Conservation (phyloP, 75 land plant species). For the Gnetum montanum region DNA sequence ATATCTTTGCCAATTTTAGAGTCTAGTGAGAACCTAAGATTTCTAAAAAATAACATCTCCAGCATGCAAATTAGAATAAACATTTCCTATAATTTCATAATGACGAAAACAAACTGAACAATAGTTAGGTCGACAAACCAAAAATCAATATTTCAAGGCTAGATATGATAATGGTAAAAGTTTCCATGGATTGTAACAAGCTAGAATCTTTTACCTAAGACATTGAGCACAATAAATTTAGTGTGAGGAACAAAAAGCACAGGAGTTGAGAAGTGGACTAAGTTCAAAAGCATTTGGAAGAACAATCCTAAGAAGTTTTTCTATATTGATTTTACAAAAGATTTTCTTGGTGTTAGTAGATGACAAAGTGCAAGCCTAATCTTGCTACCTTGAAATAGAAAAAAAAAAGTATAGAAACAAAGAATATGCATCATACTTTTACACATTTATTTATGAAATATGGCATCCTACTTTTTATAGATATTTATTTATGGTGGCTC, state of each 20-base stretch:
- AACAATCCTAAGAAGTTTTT: constrained; percentile 32
- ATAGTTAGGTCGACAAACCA: constrained; percentile 36
- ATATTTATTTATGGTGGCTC: too few relatives aligned
- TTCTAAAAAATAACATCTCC: constrained; percentile 50
- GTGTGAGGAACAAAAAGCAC: too few relatives aligned
- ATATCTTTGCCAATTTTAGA: constrained; percentile 71
- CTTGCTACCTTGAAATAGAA: too few relatives aligned
- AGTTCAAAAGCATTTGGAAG: constrained; percentile 39
- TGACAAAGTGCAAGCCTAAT: too few relatives aligned
- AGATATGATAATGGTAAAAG: constrained; percentile 40
- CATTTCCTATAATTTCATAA: constrained; percentile 62
- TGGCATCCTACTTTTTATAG: too few relatives aligned
- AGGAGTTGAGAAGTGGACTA: constrained; percentile 18
- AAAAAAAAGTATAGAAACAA: too few relatives aligned
- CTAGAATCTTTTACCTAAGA: constrained; percentile 42
- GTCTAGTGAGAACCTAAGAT: constrained; percentile 56
- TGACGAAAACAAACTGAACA: constrained; percentile 40
- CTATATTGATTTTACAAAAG: constrained; percentile 8
- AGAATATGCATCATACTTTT: too few relatives aligned
- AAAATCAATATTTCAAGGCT: constrained; percentile 52
- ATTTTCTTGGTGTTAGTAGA: not conserved
- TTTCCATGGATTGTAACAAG: constrained; percentile 28
- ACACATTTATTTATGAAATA: too few relatives aligned
- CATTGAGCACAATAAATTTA: too few relatives aligned
- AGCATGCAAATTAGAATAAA: constrained; percentile 26